A percentile compares a stretch with the other conserved stretches of the same genome.
These are phyloP conservation scores for Nothophoma quercina DNA, from an alignment of 2,329 filamentous ascomycete species.

Conservation along the genomic window DNA sequence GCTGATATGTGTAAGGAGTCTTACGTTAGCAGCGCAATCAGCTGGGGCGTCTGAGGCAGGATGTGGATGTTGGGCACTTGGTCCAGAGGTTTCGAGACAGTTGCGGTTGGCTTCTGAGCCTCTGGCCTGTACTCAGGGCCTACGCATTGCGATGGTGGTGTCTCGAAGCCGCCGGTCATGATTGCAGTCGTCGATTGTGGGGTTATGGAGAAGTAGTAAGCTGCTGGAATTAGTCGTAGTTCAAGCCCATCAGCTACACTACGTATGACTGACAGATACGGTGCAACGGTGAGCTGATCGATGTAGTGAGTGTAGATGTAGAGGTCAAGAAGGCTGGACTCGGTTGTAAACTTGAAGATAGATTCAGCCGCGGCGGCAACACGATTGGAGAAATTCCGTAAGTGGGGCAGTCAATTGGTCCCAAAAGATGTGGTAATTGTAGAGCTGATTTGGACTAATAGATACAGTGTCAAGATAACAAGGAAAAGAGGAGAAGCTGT, in stretches of 20 bases:
- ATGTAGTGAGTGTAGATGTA: background rate
- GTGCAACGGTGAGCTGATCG: background rate
- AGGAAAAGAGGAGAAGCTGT: constrained; percentile 25
- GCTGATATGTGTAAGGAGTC: constrained; percentile 52
- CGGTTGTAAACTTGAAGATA: constrained; percentile 13
- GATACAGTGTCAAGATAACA: constrained; percentile 28
- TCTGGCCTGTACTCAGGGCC: constrained; percentile 81
- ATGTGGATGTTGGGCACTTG: constrained; percentile 85
- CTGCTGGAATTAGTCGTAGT: no score
- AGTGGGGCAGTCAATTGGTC: constrained; percentile 22
- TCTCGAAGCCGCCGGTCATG: constrained; percentile 40
- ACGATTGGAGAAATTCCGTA: constrained; percentile 18
- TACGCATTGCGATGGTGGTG: constrained; percentile 66
- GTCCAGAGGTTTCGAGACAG: constrained; percentile 81
- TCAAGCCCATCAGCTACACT: no score
- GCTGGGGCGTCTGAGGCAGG: constrained; percentile 90
- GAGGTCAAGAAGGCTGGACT: constrained; percentile 3
- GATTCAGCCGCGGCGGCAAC: constrained; percentile 17
- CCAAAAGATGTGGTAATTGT: constrained; percentile 19
- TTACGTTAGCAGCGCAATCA: constrained; percentile 97
- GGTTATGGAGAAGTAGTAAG: no score
- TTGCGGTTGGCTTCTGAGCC: constrained; percentile 83
- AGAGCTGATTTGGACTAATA: constrained; percentile 20
- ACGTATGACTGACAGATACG: background rate
- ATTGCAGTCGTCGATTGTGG: constrained; percentile 8